Conservation (phyloP, 768 basidiomycete genomes). For the Phlebiopsis gigantea region DNA sequence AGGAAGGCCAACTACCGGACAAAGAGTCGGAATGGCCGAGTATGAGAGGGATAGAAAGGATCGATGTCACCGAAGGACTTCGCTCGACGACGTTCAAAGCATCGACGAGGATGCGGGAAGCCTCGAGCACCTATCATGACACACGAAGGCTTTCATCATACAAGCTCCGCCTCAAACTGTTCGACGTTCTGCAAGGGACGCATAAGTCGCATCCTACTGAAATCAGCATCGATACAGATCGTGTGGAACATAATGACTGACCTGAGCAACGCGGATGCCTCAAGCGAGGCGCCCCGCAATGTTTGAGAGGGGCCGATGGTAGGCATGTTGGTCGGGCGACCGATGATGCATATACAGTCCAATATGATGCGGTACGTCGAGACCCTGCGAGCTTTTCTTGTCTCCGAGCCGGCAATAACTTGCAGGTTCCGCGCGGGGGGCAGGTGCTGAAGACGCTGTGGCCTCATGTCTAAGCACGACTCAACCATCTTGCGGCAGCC, state of each 20-base stretch:
- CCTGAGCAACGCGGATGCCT: background rate
- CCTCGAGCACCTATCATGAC: background rate
- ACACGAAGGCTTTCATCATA: background rate
- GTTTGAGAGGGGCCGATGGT: background rate
- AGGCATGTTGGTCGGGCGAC: background rate
- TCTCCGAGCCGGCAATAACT: background rate
- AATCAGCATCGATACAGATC: background rate
- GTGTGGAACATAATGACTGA: background rate
- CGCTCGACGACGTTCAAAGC: background rate
- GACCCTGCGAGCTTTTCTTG: background rate
- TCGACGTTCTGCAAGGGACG: background rate
- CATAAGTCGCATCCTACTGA: background rate
- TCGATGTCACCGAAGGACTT: background rate
- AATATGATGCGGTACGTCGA: background rate
- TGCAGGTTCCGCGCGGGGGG: too few relatives aligned
- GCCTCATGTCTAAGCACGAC: background rate
- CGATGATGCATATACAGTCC: background rate
- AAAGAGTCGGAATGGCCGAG: background rate
- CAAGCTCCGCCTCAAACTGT: slow-evolving; percentile 1
- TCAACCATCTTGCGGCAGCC: background rate
- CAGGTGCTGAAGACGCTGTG: background rate
- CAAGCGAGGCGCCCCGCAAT: background rate
- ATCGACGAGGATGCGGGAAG: background rate
- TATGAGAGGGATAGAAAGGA: background rate
- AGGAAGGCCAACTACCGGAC: background rate